These are phyloP conservation scores for Exophiala spinifera DNA, from an alignment of 2,329 filamentous ascomycete genomes.

Conservation along the genomic window DNA sequence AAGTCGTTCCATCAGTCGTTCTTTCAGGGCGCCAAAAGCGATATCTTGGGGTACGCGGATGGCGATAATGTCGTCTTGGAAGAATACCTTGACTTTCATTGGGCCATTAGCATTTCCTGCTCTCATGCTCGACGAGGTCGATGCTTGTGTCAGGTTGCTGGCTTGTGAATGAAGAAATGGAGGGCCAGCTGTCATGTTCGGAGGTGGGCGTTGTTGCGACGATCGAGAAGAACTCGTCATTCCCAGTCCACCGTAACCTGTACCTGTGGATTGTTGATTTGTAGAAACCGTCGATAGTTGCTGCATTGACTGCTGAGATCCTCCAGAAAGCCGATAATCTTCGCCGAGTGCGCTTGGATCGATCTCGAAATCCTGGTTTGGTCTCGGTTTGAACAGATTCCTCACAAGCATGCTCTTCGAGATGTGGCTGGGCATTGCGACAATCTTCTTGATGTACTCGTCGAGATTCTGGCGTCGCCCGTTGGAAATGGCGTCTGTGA, in stretches of 20 bases:
- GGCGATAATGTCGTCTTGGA: slow-evolving; percentile 85
- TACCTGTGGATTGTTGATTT: slow-evolving; percentile 59
- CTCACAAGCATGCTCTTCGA: slow-evolving; percentile 78
- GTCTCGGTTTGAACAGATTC: slow-evolving; percentile 83
- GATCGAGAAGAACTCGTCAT: slow-evolving; percentile 33
- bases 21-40: slow-evolving; percentile 70
- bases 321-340: slow-evolving; percentile 71
- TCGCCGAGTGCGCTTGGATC: slow-evolving; percentile 64
- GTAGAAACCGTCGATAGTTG: slow-evolving; percentile 64
- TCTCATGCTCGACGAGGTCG: slow-evolving; percentile 35
- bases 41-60: slow-evolving; percentile 84
- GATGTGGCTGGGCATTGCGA: slow-evolving; percentile 80
- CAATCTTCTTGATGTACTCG: slow-evolving; percentile 88
- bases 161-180: slow-evolving; percentile 43
- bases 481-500: slow-evolving; percentile 96
- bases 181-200: slow-evolving; percentile 28
- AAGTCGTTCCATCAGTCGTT: slow-evolving; percentile 80
- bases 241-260: slow-evolving; percentile 54
- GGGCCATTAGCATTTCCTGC: slow-evolving; percentile 39
- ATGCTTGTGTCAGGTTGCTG: slow-evolving; percentile 52
- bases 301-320: slow-evolving; percentile 64
- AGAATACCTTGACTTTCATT: slow-evolving; percentile 94
- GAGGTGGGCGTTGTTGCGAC: slow-evolving; percentile 42
- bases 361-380: slow-evolving; percentile 84
- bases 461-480: slow-evolving; percentile 89